Base-by-base conservation (phyloP, 768 basidiomycete genomes). In the Lactarius indigo region DNA sequence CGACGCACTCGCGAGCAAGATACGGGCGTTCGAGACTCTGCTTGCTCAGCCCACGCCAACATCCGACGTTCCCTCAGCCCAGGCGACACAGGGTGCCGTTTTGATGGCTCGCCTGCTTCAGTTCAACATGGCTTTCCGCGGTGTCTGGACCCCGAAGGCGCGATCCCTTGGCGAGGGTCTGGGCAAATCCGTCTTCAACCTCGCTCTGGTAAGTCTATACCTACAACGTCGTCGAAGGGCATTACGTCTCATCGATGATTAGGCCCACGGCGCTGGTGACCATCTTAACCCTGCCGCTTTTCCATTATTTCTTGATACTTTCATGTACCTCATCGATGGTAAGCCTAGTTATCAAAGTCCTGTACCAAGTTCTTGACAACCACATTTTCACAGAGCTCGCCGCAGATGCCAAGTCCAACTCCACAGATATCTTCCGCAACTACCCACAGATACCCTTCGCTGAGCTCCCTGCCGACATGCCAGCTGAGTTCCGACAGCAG, bases 261-360 rank as follows among this genome's bases (percentile, higher is more conserved):
- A 91, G 89, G 74, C 82, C 23, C 83, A 85, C 65, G 84, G 83
- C 15, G 76, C 81, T 6, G 84, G 86, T n/a, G 76, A 78, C 50
- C 77, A 80, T 60, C 75, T 85, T 10, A 85, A 89, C 71, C 74
- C 83, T 2, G 79, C 86, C 52, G 78, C 83, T 55, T 92, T 87
- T 76, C 82, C 88, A 0, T 74, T 92, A 52, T 76, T 92, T 37
- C 75, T 91, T 28, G 91, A 94, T 77, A 92, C 91, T 3, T 76
- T 90, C 1, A 85, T 86, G 70, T 90, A 87, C 72, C 76, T 91
- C 9, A 79, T 89, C 35, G 92, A 93, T 72, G 91, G 91, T 91
- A 71, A 64, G 82, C 68, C 61, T 42, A 30, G 18, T 12, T 72
- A 31, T 37, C 33, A 37, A 23, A 47, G 9, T 58, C 12, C 30